phyloP scores from a whole-genome alignment of 345 rosid species.

The Eucalyptus caleyi region DNA sequence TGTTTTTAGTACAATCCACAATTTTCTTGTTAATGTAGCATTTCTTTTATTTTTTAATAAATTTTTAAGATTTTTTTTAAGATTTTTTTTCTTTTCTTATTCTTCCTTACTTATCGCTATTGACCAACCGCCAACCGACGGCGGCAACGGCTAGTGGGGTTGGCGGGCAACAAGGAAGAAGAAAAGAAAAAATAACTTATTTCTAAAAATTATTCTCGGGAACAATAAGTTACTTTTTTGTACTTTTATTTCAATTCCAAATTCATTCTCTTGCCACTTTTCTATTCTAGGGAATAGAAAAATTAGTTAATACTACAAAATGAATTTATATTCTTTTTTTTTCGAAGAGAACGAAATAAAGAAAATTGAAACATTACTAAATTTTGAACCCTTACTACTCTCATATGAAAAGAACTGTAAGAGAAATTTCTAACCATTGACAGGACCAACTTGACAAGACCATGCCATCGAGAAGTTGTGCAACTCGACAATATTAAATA shows the following conservation, averaged over 20 bases:
- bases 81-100: no score
- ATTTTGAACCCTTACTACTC: rapidly evolving
- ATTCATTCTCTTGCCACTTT: rapidly evolving
- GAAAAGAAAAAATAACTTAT: no score
- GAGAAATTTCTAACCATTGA: no score
- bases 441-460: background rate
- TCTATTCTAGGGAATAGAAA: rapidly evolving
- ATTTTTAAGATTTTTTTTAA: no score
- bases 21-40: no score
- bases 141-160: rapidly evolving
- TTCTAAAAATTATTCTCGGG: rapidly evolving
- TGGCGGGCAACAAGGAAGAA: rapidly evolving
- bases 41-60: no score
- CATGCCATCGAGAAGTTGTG: background rate
- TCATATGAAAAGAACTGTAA: no score
- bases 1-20: rapidly evolving
- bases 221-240: no score
- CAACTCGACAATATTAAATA: background rate
- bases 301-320: rapidly evolving
- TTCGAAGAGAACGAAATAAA: no score
- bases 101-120: no score
- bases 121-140: no score
- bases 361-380: no score
- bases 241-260: rapidly evolving
- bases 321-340: rapidly evolving